Evolutionary conservation across 2,329 filamentous ascomycete species (phyloP).

Genomic region (Ascochyta viciae-villosae): DNA sequence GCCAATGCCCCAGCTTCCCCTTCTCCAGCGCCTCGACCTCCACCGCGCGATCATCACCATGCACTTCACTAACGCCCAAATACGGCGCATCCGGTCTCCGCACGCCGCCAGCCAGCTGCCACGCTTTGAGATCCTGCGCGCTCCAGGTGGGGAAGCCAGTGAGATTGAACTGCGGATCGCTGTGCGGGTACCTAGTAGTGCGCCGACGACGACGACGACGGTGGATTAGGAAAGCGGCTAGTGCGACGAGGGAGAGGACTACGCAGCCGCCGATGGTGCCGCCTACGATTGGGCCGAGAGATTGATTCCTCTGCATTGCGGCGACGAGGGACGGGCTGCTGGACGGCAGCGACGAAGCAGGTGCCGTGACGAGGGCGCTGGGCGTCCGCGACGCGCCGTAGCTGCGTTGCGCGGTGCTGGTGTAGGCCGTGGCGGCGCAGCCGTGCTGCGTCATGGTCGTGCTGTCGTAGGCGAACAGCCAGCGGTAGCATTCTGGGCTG

Average conservation of each 20-base stretch:
- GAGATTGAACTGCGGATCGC: conserved; percentile 7
- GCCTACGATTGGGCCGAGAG: conserved; percentile 42
- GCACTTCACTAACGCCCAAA: conserved; percentile 5
- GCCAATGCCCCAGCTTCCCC: not conserved
- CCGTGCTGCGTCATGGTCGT: conserved; percentile 42
- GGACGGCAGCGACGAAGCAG: not conserved
- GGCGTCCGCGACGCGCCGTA: conserved; percentile 6
- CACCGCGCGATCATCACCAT: conserved; percentile 11
- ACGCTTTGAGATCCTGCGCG: conserved; percentile 3
- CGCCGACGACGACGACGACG: conserved; percentile 20
- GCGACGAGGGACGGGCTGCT: conserved; percentile 5
- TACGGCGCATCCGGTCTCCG: not conserved
- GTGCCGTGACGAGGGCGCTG: conserved; percentile 3
- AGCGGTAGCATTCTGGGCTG: conserved; percentile 38
- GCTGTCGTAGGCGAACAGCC: conserved; percentile 33
- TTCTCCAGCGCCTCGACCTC: conserved; percentile 14
- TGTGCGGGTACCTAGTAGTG: not conserved
- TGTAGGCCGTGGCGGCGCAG: conserved; percentile 32
- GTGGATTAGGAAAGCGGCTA: conserved; percentile 32
- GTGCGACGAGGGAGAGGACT: conserved; percentile 32
- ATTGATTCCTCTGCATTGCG: conserved; percentile 9
- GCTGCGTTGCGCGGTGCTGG: conserved; percentile 24
- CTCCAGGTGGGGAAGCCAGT: conserved; percentile 4
- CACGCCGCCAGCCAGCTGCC: conserved; percentile 2
- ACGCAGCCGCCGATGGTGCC: conserved; percentile 42